A percentile compares a stretch with the other conserved stretches of the same genome.
phyloP scores from a whole-genome alignment of 495 filamentous ascomycete genomes.

The Cercophora sp. region DNA sequence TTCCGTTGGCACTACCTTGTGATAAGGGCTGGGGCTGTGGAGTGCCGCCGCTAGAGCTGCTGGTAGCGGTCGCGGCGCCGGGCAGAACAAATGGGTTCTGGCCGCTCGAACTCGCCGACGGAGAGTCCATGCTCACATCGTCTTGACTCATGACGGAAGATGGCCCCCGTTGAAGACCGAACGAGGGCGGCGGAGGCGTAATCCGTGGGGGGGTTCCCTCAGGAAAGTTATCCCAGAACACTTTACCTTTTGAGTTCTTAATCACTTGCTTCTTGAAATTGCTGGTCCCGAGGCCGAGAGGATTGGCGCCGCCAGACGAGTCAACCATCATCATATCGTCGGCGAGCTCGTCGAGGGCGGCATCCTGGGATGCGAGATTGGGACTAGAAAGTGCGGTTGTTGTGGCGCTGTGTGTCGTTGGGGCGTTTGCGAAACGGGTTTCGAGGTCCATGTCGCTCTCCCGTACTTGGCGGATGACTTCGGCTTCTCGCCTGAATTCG shows the following conservation, averaged over 20 bases:
- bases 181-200: conserved; percentile 61
- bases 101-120: conserved; percentile 42
- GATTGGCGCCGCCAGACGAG: conserved; percentile 25
- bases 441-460: conserved; percentile 61
- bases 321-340: conserved; percentile 61
- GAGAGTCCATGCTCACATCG: conserved; percentile 73
- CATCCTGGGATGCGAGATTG: conserved; percentile 39
- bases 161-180: conserved; percentile 50
- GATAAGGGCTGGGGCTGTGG: conserved; percentile 15
- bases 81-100: conserved; percentile 21
- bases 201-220: conserved; percentile 52
- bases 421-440: conserved; percentile 25
- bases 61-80: conserved; percentile 17
- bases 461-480: conserved; percentile 89
- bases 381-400: conserved; percentile 53
- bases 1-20: conserved; percentile 31
- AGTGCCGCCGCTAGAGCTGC: conserved; percentile 27
- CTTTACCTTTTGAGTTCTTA: conserved; percentile 63
- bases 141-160: conserved; percentile 62
- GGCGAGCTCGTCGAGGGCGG: conserved; percentile 54
- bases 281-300: conserved; percentile 50
- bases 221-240: conserved; percentile 78
- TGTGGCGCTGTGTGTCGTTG: conserved; percentile 31
- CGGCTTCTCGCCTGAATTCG: conserved; percentile 86
- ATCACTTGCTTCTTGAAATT: conserved; percentile 70